Conservation (phyloP, 345 rosid species). For the Clarkia xantiana region DNA sequence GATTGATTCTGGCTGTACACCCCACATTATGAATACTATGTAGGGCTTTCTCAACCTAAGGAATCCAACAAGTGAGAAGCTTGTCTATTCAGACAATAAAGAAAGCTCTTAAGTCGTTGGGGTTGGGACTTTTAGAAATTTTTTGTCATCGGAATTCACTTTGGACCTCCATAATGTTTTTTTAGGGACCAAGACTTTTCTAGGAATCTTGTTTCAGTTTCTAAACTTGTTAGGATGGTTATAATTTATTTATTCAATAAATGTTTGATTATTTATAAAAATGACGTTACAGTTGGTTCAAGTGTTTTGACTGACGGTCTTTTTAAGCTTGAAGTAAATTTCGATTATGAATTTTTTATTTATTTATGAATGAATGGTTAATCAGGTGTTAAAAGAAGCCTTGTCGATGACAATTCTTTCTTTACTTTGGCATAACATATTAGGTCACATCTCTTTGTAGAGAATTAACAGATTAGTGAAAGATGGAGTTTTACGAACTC, state of each 20-base stretch:
- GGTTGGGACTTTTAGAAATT: too few species aligned
- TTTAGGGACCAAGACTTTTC: too few species aligned
- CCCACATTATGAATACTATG: too few species aligned
- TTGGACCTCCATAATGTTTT: too few species aligned
- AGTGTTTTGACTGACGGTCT: background rate
- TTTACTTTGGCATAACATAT: slow-evolving; percentile 4
- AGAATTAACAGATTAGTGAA: too few species aligned
- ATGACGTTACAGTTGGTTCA: background rate
- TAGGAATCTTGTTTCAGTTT: too few species aligned
- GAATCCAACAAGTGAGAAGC: slow-evolving; percentile 4
- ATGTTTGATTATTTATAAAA: background rate
- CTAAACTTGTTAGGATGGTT: too few species aligned
- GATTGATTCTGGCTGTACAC: too few species aligned
- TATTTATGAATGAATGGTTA: background rate
- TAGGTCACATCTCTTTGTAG: too few species aligned
- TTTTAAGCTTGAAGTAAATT: background rate
- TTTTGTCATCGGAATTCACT: too few species aligned
- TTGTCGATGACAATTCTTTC: background rate
- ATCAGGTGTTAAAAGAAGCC: background rate
- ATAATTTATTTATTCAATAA: background rate
- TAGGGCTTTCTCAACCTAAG: slow-evolving; percentile 2
- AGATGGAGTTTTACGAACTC: too few species aligned
- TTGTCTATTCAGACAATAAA: slow-evolving; percentile 1
- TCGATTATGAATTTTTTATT: slow-evolving; percentile 3
- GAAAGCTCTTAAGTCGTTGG: slow-evolving; percentile 6